Evolutionary conservation across 768 basidiomycete genomes (phyloP), one percentile per base, ranked within the genome.

Genomic region (Lanmaoa rubissima): DNA sequence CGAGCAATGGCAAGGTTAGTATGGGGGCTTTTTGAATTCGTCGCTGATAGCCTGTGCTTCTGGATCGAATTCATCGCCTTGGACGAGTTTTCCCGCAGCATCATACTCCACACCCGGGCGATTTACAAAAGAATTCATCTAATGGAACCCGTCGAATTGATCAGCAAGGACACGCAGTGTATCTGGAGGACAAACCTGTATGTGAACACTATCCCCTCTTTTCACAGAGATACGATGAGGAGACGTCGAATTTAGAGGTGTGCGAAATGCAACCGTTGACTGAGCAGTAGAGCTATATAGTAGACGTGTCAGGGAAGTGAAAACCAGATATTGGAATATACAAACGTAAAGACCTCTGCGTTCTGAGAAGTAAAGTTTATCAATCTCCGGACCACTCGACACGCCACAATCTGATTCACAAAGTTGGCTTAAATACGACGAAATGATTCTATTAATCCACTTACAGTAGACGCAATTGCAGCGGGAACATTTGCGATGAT

Each of bases 401-500:
- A 79, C 1, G 80, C 86, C 5, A 86, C 87, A 61, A 88, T 87
- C 86, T 88, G 57, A n/a, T 51, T 40, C 40, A 50, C 14, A 36
- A 13, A 35, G n/a, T 61, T 34, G 51, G 46, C 24, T 31, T 26
- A 16, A 5, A 48, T 16, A 17, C 4, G 14, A 16, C 0, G 12
- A 31, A 48, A 13, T 3, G 17, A 12, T 16, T 28, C 5, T 10
- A 41, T 39, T 10, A 1, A 13, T 35, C 16, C 14, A 38, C 78
- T 62, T 57, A 88, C 87, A 39, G 86, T 88, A 41, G 85, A 84
- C 4, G 82, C 79, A 57, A 88, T 81, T 17, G 86, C 86, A 35
- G 87, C 86, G 4, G 87, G 87, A 42, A 88, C 85, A 61, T 88
- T 88, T 45, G 81, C 82, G 51, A 88, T 85, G 68, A 89, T 82